Evolutionary conservation across 2,329 filamentous ascomycete species (phyloP).

Genomic region (Colletotrichum eremochloae): DNA sequence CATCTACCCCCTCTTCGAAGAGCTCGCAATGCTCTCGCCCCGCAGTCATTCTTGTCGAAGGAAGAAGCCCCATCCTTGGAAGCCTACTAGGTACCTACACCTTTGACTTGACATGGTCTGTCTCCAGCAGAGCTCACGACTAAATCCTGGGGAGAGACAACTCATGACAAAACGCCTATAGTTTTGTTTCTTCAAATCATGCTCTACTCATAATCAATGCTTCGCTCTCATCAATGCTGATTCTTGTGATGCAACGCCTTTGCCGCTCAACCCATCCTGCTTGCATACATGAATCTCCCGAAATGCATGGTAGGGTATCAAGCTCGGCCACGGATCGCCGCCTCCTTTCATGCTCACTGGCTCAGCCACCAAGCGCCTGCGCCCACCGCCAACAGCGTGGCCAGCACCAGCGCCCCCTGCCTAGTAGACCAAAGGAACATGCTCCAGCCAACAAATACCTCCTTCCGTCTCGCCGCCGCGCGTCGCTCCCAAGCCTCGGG

Average conservation of each 20-base stretch:
- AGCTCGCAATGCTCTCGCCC: neutral
- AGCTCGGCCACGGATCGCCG: neutral
- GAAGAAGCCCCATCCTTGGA: too few species aligned
- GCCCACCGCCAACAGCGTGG: constrained; percentile 57
- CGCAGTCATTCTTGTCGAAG: neutral
- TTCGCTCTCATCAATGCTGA: constrained; percentile 6
- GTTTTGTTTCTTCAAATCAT: neutral
- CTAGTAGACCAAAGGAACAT: constrained; percentile 68
- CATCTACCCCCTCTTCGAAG: neutral
- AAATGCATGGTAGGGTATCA: constrained; percentile 4
- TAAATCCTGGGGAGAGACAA: neutral
- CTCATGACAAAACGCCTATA: neutral
- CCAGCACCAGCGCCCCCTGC: constrained; percentile 62
- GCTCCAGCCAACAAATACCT: constrained; percentile 65
- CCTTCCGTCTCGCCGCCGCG: constrained; percentile 59
- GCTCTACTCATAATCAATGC: constrained; percentile 18
- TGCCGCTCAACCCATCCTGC: neutral
- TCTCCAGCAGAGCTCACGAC: neutral
- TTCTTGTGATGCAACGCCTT: neutral
- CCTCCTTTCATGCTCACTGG: constrained; percentile 13
- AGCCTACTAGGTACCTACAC: too few species aligned
- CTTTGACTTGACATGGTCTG: neutral
- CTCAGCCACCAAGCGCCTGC: constrained; percentile 61
- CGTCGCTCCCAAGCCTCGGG: constrained; percentile 68
- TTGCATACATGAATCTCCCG: neutral